phyloP scores from a whole-genome alignment of 495 filamentous ascomycete genomes.

The Neurospora hispaniola region DNA sequence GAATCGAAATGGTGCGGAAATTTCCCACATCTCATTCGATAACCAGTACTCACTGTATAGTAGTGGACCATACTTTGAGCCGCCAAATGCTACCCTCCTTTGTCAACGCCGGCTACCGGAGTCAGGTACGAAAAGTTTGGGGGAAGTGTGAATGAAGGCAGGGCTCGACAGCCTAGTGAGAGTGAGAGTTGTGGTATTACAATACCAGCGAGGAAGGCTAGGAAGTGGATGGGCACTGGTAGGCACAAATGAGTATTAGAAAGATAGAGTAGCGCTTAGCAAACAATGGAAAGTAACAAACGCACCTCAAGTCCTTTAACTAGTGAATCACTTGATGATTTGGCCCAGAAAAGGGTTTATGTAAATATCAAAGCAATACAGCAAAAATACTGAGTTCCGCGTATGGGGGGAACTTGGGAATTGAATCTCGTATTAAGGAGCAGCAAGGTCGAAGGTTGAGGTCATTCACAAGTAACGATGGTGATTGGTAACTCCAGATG shows the following conservation, averaged over 20 bases:
- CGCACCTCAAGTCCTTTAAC: neutral
- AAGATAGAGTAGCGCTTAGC: neutral
- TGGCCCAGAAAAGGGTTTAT: neutral
- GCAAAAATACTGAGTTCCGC: neutral
- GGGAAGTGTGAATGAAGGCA: too few species aligned
- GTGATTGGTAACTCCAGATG: neutral
- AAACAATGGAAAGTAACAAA: neutral
- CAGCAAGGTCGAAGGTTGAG: neutral
- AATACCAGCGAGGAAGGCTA: neutral
- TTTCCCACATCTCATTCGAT: neutral
- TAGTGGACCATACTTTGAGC: neutral
- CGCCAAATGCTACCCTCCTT: neutral
- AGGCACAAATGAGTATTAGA: neutral
- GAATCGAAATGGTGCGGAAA: neutral
- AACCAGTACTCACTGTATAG: neutral
- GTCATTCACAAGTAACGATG: neutral
- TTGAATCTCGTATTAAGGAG: neutral
- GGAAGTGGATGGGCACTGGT: neutral
- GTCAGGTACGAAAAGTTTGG: neutral
- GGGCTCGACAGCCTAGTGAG: too few species aligned
- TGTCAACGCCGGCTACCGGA: neutral
- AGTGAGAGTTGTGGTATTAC: neutral
- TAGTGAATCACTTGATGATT: neutral
- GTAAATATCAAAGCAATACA: too few species aligned
- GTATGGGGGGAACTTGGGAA: neutral